Evolutionary conservation across 208 protist genomes (phyloP).

Genomic region (Porcisia hertigi): DNA sequence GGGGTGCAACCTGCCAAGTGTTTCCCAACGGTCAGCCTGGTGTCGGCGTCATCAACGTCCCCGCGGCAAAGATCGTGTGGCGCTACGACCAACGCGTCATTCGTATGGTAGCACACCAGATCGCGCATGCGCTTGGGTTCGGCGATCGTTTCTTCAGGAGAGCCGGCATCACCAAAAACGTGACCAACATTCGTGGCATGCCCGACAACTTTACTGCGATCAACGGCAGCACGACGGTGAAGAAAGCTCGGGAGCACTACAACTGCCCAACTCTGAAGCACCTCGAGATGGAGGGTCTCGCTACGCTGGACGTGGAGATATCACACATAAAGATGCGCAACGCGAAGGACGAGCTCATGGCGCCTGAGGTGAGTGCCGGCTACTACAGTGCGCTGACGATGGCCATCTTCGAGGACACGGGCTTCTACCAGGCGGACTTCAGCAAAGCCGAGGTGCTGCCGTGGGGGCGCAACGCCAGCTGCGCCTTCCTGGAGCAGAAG

Average conservation of each 20-base stretch:
- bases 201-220: too few relatives aligned
- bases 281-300: slow-evolving; percentile 75
- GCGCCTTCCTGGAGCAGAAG: slow-evolving; percentile 44
- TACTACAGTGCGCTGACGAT: slow-evolving; percentile 85
- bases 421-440: slow-evolving; percentile 77
- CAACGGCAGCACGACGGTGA: too few relatives aligned
- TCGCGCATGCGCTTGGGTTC: too few relatives aligned
- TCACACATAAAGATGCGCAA: slow-evolving; percentile 90
- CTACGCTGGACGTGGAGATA: not conserved
- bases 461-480: slow-evolving; percentile 73
- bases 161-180: too few relatives aligned
- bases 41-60: too few relatives aligned
- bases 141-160: too few relatives aligned
- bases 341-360: slow-evolving; percentile 87
- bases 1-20: slow-evolving; percentile 47
- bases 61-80: too few relatives aligned
- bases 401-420: slow-evolving; percentile 72
- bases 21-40: slow-evolving; percentile 2
- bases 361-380: slow-evolving; percentile 15
- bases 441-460: slow-evolving; percentile 57
- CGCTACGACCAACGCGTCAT: too few relatives aligned
- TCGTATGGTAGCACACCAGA: too few relatives aligned
- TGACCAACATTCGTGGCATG: too few relatives aligned
- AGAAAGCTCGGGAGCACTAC: too few relatives aligned
- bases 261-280: slow-evolving; percentile 48